Conservation (phyloP, 371 early-diverging fungal genomes). For the Synchytrium microbalum region DNA sequence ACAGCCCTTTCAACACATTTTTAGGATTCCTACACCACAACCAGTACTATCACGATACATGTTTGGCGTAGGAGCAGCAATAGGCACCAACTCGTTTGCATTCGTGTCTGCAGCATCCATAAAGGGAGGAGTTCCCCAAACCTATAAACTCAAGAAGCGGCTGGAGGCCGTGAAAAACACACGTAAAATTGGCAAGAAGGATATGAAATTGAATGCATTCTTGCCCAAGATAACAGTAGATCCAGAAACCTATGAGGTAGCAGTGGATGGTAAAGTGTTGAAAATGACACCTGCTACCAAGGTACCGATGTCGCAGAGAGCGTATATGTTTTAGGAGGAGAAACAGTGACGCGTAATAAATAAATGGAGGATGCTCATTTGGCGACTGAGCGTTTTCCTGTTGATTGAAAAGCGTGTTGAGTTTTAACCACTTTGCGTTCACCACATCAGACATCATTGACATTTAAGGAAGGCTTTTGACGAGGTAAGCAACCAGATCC, state of each 20-base stretch:
- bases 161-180: constrained; percentile 67
- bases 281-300: constrained; percentile 60
- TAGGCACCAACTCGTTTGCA: constrained; percentile 49
- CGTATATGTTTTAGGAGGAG: constrained; percentile 59
- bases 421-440: too few relatives aligned
- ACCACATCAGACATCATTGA: too few relatives aligned
- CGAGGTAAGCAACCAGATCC: too few relatives aligned
- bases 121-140: constrained; percentile 33
- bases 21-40: constrained; percentile 75
- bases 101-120: constrained; percentile 76
- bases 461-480: too few relatives aligned
- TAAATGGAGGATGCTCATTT: too few relatives aligned
- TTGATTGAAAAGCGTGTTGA: too few relatives aligned
- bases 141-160: constrained; percentile 58
- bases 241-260: constrained; percentile 83
- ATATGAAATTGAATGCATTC: constrained; percentile 73
- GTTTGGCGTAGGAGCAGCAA: constrained; percentile 63
- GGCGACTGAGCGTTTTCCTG: too few relatives aligned
- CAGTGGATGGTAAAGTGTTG: constrained; percentile 63
- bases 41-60: constrained; percentile 76
- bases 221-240: constrained; percentile 74
- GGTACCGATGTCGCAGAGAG: constrained; percentile 65
- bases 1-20: background rate
- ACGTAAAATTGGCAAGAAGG: constrained; percentile 65
- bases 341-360: too few relatives aligned